Conservation (phyloP, 139 green algal species). For the Chlamydomonas sp. region DNA sequence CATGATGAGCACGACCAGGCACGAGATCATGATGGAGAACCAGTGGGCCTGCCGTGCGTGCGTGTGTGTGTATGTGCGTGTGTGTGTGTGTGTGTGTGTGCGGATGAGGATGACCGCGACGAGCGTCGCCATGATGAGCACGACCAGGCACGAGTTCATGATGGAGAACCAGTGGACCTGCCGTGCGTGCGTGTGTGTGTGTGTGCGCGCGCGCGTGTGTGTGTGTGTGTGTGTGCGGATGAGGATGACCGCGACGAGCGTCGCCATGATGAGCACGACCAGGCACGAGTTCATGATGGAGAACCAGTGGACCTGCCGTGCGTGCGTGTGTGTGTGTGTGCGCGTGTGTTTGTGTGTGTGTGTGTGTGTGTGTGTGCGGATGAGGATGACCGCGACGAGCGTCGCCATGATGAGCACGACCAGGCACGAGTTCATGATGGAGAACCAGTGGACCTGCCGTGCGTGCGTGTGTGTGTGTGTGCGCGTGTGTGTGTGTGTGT, state of each 20-base stretch:
- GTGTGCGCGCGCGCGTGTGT: too few relatives aligned
- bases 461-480: too few relatives aligned
- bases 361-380: too few relatives aligned
- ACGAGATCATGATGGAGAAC: conserved; percentile 94
- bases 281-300: conserved; percentile 92
- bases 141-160: conserved; percentile 89
- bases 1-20: conserved; percentile 93
- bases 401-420: conserved; percentile 88
- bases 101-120: conserved; percentile 85
- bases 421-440: conserved; percentile 91
- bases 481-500: too few relatives aligned
- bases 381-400: conserved; percentile 85
- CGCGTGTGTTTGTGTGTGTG: too few relatives aligned
- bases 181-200: too few relatives aligned
- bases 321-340: too few relatives aligned
- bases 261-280: conserved; percentile 88
- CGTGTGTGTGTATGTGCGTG: too few relatives aligned
- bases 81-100: too few relatives aligned
- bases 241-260: conserved; percentile 84
- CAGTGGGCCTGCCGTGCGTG: conserved; percentile 88
- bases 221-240: too few relatives aligned
- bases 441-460: conserved; percentile 92
- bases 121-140: conserved; percentile 85
- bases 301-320: conserved; percentile 93
- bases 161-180: conserved; percentile 95